Percentiles rank a stretch among this genome's conserved stretches.
Evolutionary conservation across 1,284 basidiomycete species (phyloP).

Genomic region (Singerocomus inundabilis): DNA sequence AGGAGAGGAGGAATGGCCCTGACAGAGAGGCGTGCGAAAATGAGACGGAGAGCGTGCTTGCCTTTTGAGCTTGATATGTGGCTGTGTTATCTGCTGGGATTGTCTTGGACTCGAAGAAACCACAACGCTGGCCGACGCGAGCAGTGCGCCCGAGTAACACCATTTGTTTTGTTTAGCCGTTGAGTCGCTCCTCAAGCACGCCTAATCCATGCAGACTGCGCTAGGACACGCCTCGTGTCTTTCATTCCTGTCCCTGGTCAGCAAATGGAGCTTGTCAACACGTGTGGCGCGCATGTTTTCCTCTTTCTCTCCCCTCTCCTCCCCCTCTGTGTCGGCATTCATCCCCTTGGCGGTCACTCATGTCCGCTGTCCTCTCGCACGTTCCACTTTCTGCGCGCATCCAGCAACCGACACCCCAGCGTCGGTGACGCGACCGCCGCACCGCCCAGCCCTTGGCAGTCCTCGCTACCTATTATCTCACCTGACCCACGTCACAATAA

Average conservation of each 20-base stretch:
- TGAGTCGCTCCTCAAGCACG: constrained; percentile 22
- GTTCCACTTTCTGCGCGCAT: background rate
- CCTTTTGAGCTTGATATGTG: constrained; percentile 32
- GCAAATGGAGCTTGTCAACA: constrained; percentile 26
- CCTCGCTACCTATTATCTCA: background rate
- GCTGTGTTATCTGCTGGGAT: constrained; percentile 16
- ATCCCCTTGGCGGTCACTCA: constrained; percentile 8
- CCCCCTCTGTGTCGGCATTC: constrained; percentile 11
- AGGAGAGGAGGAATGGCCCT: constrained; percentile 25
- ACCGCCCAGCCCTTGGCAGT: constrained; percentile 1
- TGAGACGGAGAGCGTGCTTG: constrained; percentile 21
- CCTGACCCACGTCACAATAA: constrained; percentile 2
- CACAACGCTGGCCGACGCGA: constrained; percentile 4
- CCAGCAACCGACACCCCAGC: background rate
- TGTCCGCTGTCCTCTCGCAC: constrained; percentile 12
- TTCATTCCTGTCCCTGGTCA: constrained; percentile 1
- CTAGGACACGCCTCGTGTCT: constrained; percentile 21
- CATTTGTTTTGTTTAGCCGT: background rate
- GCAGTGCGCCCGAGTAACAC: constrained; percentile 14
- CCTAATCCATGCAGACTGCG: constrained; percentile 14
- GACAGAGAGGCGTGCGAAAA: constrained; percentile 31
- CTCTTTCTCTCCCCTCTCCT: constrained; percentile 17
- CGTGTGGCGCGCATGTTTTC: constrained; percentile 27
- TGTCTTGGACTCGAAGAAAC: no score
- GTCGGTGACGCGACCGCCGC: constrained; percentile 5